Conservation (phyloP, 495 filamentous ascomycete species). For the Penicillium diatomitis region DNA sequence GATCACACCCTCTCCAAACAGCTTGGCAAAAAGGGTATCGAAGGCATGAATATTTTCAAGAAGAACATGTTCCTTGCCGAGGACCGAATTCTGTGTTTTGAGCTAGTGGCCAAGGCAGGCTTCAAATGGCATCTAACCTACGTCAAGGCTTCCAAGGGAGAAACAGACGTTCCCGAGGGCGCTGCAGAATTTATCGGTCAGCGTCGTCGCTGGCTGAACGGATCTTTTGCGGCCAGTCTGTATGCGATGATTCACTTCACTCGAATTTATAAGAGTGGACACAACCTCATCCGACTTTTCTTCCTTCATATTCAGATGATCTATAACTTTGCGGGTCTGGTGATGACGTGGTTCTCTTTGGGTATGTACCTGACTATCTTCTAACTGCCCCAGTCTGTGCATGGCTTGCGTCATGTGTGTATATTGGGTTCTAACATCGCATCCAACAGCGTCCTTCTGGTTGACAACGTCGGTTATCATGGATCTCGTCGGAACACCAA, state of each 20-base stretch:
- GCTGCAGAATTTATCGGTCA: slow-evolving; percentile 94
- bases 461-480: slow-evolving; percentile 93
- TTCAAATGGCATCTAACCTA: slow-evolving; percentile 98
- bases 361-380: slow-evolving; percentile 44
- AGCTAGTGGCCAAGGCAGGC: slow-evolving; percentile 93
- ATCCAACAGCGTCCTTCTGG: slow-evolving; percentile 67
- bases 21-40: slow-evolving; percentile 95
- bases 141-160: slow-evolving; percentile 95
- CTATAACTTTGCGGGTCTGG: slow-evolving; percentile 79
- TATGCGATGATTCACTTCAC: slow-evolving; percentile 98
- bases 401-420: too few relatives aligned
- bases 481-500: slow-evolving; percentile 79
- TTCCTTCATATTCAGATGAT: slow-evolving; percentile 93
- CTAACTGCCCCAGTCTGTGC: too few relatives aligned
- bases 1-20: slow-evolving; percentile 93
- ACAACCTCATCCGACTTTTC: slow-evolving; percentile 91
- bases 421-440: not conserved
- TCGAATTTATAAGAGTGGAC: slow-evolving; percentile 93
- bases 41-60: slow-evolving; percentile 99
- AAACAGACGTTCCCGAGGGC: slow-evolving; percentile 96
- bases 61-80: slow-evolving; percentile 99
- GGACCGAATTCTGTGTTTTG: slow-evolving; percentile 98
- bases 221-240: slow-evolving; percentile 91
- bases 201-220: slow-evolving; percentile 94
- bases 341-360: slow-evolving; percentile 93